Evolutionary conservation across 139 green algal species (phyloP).

Genomic region (Chlamydomonas applanata): DNA sequence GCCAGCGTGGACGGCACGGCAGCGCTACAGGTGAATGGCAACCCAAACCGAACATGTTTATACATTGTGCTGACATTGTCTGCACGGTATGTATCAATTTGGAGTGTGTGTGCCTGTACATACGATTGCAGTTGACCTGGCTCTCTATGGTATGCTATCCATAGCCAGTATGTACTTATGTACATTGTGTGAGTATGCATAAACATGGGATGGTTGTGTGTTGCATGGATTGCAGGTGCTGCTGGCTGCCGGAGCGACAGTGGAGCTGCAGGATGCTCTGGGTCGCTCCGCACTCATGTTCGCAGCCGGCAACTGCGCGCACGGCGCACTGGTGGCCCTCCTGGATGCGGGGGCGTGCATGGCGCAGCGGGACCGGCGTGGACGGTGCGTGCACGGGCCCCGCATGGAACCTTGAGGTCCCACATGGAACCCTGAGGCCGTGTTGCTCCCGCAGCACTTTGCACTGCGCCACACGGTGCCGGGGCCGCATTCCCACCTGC

Average conservation of each 20-base stretch:
- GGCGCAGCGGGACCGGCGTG: constrained; percentile 32
- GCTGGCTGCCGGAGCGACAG: constrained; percentile 53
- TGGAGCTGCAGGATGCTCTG: constrained; percentile 78
- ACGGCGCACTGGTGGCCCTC: constrained; percentile 19
- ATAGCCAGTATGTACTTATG: too few species aligned
- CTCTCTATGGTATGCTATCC: too few species aligned
- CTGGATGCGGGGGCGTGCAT: constrained; percentile 40
- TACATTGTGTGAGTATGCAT: not conserved
- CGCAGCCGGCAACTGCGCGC: constrained; percentile 63
- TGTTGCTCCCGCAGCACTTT: too few species aligned
- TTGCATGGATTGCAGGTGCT: constrained; percentile 57
- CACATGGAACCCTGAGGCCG: too few species aligned
- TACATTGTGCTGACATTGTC: not conserved
- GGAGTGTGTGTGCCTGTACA: too few species aligned
- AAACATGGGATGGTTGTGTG: too few species aligned
- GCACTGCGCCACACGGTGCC: too few species aligned
- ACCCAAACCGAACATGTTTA: not conserved
- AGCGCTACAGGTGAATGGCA: constrained; percentile 42
- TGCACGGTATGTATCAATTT: too few species aligned
- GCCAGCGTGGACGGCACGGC: constrained; percentile 50
- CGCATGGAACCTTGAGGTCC: too few species aligned
- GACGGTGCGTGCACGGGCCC: constrained; percentile 5
- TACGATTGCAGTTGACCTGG: too few species aligned
- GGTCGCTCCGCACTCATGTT: constrained; percentile 82
- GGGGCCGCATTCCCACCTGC: not conserved